Percentiles rank a stretch among this genome's conserved stretches.
Conservation (phyloP, 208 protist genomes). For the Crithidia bombi region DNA sequence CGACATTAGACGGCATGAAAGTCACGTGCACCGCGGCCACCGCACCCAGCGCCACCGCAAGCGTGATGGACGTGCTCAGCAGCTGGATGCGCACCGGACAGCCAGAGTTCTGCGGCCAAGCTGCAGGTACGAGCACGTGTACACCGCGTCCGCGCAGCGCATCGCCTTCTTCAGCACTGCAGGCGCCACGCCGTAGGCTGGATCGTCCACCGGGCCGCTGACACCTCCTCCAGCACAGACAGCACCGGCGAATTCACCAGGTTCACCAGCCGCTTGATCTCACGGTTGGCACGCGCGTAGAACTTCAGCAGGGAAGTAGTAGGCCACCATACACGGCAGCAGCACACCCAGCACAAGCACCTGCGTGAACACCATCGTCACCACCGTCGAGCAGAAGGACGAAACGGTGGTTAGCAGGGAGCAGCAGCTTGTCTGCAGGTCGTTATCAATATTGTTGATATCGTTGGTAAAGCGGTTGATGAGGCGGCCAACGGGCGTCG, state of each 20-base stretch:
- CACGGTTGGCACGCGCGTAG: conserved; percentile 68
- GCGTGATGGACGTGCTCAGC: conserved; percentile 75
- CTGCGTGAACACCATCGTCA: conserved; percentile 49
- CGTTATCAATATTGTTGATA: conserved; percentile 72
- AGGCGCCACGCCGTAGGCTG: conserved; percentile 84
- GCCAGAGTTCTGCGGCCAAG: conserved; percentile 46
- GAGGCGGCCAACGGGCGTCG: conserved; percentile 92
- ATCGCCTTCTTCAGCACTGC: conserved; percentile 43
- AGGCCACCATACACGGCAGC: conserved; percentile 60
- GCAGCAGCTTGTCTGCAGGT: conserved; percentile 39
- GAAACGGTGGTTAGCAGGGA: too few relatives aligned
- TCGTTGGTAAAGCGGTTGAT: conserved; percentile 96
- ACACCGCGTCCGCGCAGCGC: conserved; percentile 48
- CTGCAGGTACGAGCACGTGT: conserved; percentile 44
- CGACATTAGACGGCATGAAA: conserved; percentile 35
- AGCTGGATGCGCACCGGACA: conserved; percentile 91
- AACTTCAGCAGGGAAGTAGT: conserved; percentile 62
- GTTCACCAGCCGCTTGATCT: conserved; percentile 72
- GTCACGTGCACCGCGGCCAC: conserved; percentile 39
- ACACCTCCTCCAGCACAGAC: conserved; percentile 82
- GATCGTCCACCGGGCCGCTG: conserved; percentile 61
- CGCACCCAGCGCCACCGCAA: conserved; percentile 42
- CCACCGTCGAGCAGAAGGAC: conserved; percentile 36
- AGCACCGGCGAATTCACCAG: conserved; percentile 84
- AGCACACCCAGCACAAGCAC: conserved; percentile 49